These are phyloP conservation scores for Pseudohalonectria lignicola DNA, from an alignment of 2,329 filamentous ascomycete species.

Conservation along the genomic window DNA sequence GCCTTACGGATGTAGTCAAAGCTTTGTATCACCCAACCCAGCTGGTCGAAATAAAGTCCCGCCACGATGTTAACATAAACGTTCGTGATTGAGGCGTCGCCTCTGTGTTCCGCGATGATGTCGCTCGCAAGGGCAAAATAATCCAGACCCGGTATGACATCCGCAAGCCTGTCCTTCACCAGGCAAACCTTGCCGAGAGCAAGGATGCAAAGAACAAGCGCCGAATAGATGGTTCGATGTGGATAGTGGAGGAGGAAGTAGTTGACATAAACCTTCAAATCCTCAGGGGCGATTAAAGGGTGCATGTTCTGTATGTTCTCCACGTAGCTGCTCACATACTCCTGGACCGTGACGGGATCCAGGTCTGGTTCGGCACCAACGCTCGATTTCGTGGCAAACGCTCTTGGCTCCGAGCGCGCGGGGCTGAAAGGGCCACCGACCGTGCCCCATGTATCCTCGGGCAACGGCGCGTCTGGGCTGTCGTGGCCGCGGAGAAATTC, in stretches of 20 bases:
- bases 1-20: conserved; percentile 51
- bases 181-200: conserved; percentile 77
- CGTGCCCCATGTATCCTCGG: conserved; percentile 34
- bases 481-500: conserved; percentile 55
- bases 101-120: conserved; percentile 73
- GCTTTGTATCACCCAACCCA: conserved; percentile 80
- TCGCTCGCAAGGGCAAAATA: conserved; percentile 83
- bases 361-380: conserved; percentile 45
- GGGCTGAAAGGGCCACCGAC: conserved; percentile 35
- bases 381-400: too few species aligned
- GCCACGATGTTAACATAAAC: conserved; percentile 79
- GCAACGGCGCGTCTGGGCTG: conserved; percentile 35
- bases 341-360: conserved; percentile 34
- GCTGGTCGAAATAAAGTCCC: conserved; percentile 79
- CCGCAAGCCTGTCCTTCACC: conserved; percentile 38
- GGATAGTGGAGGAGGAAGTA: conserved; percentile 39
- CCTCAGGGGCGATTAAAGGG: conserved; percentile 44
- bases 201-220: conserved; percentile 70
- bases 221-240: conserved; percentile 56
- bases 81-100: conserved; percentile 68
- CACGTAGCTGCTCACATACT: conserved; percentile 46
- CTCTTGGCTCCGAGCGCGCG: too few species aligned
- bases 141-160: conserved; percentile 72
- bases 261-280: conserved; percentile 40
- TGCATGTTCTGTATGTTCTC: conserved; percentile 55